Evolutionary conservation across 2,329 filamentous ascomycete species (phyloP).

Genomic region (Ilyonectria robusta): DNA sequence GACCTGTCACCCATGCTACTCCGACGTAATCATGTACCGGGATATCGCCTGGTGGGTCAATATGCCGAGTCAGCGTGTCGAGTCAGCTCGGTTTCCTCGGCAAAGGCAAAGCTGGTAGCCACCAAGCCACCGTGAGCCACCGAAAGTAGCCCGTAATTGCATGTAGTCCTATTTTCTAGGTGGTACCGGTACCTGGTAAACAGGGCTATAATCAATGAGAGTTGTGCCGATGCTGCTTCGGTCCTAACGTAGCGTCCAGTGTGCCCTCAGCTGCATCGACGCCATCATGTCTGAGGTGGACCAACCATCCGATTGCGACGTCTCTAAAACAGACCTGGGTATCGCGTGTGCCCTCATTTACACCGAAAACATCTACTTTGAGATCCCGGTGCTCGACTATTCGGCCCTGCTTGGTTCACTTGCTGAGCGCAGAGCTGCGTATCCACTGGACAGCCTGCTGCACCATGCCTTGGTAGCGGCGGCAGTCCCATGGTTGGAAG

Average conservation of each 20-base stretch:
- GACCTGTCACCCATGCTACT: no score
- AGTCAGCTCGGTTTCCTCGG: slow-evolving; percentile 11
- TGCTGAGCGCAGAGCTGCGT: not conserved
- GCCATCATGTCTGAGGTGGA: not conserved
- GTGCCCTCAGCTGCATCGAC: no score
- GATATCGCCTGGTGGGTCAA: not conserved
- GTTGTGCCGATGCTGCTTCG: not conserved
- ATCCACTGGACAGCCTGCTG: not conserved
- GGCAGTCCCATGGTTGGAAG: not conserved
- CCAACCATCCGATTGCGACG: not conserved
- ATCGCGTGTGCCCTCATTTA: not conserved
- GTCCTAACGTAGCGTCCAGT: not conserved
- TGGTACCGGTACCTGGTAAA: not conserved
- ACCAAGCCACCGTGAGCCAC: no score
- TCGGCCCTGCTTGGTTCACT: not conserved
- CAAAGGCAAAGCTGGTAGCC: no score
- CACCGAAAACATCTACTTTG: not conserved
- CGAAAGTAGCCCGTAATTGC: not conserved
- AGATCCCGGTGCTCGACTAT: not conserved
- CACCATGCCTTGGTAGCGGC: not conserved
- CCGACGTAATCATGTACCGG: no score
- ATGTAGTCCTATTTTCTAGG: not conserved
- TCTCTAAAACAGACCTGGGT: not conserved
- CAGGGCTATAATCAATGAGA: not conserved
- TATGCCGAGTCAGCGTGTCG: slow-evolving; percentile 17